These are phyloP conservation scores for Nymphaea thermarum DNA, from an alignment of 164 flowering plant genomes.

Conservation along the genomic window DNA sequence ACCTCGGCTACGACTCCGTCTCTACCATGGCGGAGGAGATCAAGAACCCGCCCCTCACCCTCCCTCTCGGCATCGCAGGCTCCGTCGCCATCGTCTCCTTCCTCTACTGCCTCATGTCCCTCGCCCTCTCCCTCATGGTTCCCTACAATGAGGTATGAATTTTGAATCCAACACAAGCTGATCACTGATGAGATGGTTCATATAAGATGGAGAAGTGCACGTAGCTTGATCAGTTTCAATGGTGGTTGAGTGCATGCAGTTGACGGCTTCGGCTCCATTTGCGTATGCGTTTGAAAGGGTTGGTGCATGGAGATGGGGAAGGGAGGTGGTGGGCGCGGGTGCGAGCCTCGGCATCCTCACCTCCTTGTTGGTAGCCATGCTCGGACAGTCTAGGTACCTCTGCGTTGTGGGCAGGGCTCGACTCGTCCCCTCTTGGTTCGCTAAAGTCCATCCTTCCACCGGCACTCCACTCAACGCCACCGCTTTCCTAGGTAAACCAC, in stretches of 20 bases:
- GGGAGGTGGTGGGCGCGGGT: conserved; percentile 66
- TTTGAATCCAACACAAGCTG: background rate
- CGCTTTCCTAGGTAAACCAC: conserved; percentile 49
- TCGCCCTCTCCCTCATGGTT: conserved; percentile 48
- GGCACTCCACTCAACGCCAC: conserved; percentile 87
- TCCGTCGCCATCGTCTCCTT: conserved; percentile 48
- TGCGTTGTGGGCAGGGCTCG: conserved; percentile 79
- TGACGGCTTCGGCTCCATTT: conserved; percentile 25
- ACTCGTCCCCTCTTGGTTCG: conserved; percentile 72
- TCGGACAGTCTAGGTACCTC: conserved; percentile 84
- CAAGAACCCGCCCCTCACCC: conserved; percentile 48
- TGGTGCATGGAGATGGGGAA: conserved; percentile 65
- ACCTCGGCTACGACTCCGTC: conserved; percentile 73
- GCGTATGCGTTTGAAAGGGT: conserved; percentile 43
- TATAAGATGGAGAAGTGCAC: no score
- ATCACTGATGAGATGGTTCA: background rate
- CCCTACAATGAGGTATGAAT: conserved; percentile 51
- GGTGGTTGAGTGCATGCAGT: no score
- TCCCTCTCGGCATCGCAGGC: conserved; percentile 67
- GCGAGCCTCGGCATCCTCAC: conserved; percentile 83
- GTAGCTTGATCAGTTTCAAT: no score
- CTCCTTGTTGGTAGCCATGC: conserved; percentile 84
- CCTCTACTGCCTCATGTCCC: conserved; percentile 61
- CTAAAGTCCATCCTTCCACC: conserved; percentile 79
- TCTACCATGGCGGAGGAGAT: conserved; percentile 87